phyloP scores from a whole-genome alignment of 2,329 filamentous ascomycete species.

The Microsporum ferrugineum region DNA sequence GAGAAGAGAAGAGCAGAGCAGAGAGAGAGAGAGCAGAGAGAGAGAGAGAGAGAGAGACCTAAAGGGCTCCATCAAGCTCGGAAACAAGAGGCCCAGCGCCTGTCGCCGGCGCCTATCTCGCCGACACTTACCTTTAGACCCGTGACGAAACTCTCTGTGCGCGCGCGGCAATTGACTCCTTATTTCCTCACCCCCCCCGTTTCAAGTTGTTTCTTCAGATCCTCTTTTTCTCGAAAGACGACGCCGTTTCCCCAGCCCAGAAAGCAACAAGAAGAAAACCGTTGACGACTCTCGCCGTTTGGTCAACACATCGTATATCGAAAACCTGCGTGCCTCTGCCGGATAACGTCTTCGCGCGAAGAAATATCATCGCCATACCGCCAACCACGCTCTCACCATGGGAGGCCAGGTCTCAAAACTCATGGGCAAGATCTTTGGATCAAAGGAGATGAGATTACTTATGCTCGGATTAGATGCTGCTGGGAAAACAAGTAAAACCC shows the following conservation, averaged over 20 bases:
- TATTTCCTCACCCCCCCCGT: neutral
- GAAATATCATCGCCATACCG: neutral
- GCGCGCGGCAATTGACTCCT: constrained; percentile 1
- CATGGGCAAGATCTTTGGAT: constrained; percentile 98
- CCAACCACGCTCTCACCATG: constrained; percentile 47
- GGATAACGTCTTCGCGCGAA: neutral
- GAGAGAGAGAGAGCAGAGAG: too few relatives aligned
- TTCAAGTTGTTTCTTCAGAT: neutral
- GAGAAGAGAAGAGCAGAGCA: neutral
- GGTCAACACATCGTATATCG: neutral
- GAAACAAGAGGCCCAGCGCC: neutral
- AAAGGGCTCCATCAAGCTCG: neutral
- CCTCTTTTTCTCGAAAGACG: neutral
- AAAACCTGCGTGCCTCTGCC: neutral
- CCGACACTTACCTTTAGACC: neutral
- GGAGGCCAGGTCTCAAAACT: constrained; percentile 89
- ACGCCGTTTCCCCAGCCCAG: neutral
- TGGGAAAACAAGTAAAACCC: constrained; percentile 69
- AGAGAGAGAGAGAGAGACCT: too few relatives aligned
- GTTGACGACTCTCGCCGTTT: neutral
- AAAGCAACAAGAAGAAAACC: neutral
- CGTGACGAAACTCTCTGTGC: neutral
- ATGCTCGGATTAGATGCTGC: constrained; percentile 97
- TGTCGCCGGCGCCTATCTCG: neutral
- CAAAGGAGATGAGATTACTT: constrained; percentile 95